Evolutionary conservation across 371 early-diverging fungal genomes (phyloP).

Genomic region (Lichtheimia ornata): DNA sequence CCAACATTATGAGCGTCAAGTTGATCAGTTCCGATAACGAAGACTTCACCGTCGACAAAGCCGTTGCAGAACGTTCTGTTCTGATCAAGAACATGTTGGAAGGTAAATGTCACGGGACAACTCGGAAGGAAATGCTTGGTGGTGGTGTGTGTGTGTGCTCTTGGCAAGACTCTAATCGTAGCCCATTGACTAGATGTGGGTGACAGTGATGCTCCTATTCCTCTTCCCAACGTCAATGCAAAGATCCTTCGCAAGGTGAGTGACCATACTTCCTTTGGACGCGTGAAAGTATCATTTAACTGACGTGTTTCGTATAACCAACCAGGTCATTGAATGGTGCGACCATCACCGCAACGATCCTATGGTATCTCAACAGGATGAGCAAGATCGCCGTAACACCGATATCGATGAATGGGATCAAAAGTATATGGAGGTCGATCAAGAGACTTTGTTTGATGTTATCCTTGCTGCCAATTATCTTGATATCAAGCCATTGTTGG

Average conservation of each 20-base stretch:
- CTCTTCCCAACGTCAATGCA: slow-evolving; percentile 75
- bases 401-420: slow-evolving; percentile 85
- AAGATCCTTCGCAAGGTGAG: slow-evolving; percentile 72
- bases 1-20: slow-evolving; percentile 18
- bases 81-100: slow-evolving; percentile 95
- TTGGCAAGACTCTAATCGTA: neutral
- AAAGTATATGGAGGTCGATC: slow-evolving; percentile 78
- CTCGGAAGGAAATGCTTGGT: neutral
- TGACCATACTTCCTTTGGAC: too few species aligned
- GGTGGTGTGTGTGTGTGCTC: neutral
- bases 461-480: slow-evolving; percentile 90
- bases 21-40: slow-evolving; percentile 71
- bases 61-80: slow-evolving; percentile 83
- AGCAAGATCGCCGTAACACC: slow-evolving; percentile 64
- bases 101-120: slow-evolving; percentile 33
- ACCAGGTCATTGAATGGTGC: slow-evolving; percentile 81
- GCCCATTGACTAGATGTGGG: slow-evolving; percentile 63
- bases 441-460: slow-evolving; percentile 78
- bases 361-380: slow-evolving; percentile 48
- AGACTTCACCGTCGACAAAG: slow-evolving; percentile 76
- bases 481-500: slow-evolving; percentile 93
- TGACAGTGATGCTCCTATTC: slow-evolving; percentile 72
- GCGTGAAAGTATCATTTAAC: neutral
- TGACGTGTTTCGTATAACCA: neutral
- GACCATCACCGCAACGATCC: slow-evolving; percentile 78